Evolutionary conservation across 2,329 filamentous ascomycete species (phyloP).

Genomic region (Thelonectria olida): DNA sequence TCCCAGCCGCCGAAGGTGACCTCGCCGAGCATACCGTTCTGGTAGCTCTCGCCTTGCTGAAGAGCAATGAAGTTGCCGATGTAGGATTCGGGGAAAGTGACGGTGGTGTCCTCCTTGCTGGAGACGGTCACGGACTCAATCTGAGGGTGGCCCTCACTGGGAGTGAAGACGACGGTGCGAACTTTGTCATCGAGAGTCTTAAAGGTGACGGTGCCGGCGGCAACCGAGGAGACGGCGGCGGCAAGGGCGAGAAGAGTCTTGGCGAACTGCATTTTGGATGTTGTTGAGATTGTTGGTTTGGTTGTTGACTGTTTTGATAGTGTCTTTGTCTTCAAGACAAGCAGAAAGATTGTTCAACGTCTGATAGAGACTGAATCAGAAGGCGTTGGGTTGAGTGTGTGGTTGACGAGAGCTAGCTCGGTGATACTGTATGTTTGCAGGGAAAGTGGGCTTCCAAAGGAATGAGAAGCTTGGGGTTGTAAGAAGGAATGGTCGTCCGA

Average conservation of each 20-base stretch:
- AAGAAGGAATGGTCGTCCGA: slow-evolving; percentile 43
- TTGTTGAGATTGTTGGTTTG: slow-evolving; percentile 15
- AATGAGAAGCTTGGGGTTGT: slow-evolving; percentile 42
- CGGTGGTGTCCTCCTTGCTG: slow-evolving; percentile 49
- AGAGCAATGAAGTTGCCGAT: slow-evolving; percentile 62
- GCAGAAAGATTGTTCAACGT: slow-evolving; percentile 35
- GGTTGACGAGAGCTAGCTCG: slow-evolving; percentile 42
- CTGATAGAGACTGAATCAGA: slow-evolving; percentile 40
- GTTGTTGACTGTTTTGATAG: slow-evolving; percentile 12
- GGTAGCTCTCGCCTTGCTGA: slow-evolving; percentile 52
- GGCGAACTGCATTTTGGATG: slow-evolving; percentile 63
- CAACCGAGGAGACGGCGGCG: slow-evolving; percentile 53
- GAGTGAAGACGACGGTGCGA: slow-evolving; percentile 62
- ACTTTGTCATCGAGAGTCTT: slow-evolving; percentile 62
- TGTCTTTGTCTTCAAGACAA: slow-evolving; percentile 41
- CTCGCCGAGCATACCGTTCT: slow-evolving; percentile 63
- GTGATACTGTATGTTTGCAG: slow-evolving; percentile 29
- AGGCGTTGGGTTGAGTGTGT: slow-evolving; percentile 21
- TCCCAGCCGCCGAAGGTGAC: slow-evolving; percentile 58
- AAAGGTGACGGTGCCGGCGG: slow-evolving; percentile 65
- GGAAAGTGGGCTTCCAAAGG: slow-evolving; percentile 43
- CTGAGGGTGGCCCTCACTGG: slow-evolving; percentile 47
- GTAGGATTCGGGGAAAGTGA: slow-evolving; percentile 55
- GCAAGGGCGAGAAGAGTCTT: slow-evolving; percentile 54
- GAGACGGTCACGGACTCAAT: slow-evolving; percentile 52